These are phyloP conservation scores for Syzygium aromaticum DNA, from an alignment of 345 rosid genomes.

Conservation along the genomic window DNA sequence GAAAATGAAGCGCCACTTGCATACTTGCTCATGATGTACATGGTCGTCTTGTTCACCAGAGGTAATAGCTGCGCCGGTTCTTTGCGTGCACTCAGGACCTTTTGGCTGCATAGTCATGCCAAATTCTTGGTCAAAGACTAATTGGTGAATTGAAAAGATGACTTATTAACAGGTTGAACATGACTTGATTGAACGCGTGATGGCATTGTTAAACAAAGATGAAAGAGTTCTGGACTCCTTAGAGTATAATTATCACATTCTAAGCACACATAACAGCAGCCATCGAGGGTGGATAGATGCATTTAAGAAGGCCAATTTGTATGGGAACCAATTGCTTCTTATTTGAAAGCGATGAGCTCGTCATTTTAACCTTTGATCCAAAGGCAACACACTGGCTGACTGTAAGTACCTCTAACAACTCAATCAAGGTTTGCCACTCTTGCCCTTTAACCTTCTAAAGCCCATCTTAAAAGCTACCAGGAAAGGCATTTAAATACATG, in stretches of 20 bases:
- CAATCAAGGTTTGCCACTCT: background rate
- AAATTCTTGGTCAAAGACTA: background rate
- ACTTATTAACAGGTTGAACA: background rate
- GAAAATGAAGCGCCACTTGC: slow-evolving; percentile 18
- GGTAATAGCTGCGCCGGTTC: slow-evolving; percentile 68
- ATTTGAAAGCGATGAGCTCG: background rate
- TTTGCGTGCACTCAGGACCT: slow-evolving; percentile 57
- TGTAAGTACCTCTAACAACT: background rate
- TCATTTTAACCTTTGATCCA: background rate
- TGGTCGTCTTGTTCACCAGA: slow-evolving; percentile 68
- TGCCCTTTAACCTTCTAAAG: background rate
- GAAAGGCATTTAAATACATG: background rate
- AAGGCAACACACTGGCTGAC: background rate
- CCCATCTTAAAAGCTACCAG: background rate
- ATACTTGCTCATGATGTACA: slow-evolving; percentile 36
- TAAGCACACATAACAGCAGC: background rate
- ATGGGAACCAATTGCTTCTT: background rate
- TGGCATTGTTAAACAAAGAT: background rate
- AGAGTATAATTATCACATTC: background rate
- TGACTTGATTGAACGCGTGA: background rate
- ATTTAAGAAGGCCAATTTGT: background rate
- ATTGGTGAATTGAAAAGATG: background rate
- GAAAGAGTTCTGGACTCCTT: background rate
- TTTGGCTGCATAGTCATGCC: slow-evolving; percentile 38
- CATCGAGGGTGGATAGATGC: background rate